These are phyloP conservation scores for Arthrobotrys sinensis DNA, from an alignment of 2,329 filamentous ascomycete species.

Conservation along the genomic window DNA sequence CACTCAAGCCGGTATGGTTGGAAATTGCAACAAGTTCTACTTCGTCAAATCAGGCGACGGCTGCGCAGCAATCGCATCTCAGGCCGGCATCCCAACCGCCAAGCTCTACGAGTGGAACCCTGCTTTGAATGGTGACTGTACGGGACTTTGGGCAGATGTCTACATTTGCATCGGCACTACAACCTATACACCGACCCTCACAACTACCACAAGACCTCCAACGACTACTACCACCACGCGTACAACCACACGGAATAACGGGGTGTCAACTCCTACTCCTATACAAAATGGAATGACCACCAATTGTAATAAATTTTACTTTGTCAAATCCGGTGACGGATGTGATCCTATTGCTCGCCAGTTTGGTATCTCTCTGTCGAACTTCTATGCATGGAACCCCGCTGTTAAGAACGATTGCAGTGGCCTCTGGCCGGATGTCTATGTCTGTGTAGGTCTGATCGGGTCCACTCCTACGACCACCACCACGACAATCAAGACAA, in stretches of 20 bases:
- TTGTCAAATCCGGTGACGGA: slow-evolving; percentile 1
- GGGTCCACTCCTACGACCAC: slow-evolving; percentile 7
- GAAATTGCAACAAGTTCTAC: slow-evolving; percentile 63
- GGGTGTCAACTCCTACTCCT: slow-evolving; percentile 6
- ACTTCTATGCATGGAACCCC: slow-evolving; percentile 32
- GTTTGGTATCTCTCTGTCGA: background rate
- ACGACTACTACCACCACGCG: background rate
- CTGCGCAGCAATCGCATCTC: slow-evolving; percentile 64
- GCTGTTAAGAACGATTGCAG: slow-evolving; percentile 26
- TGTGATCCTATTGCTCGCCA: slow-evolving; percentile 13
- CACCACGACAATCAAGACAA: slow-evolving; percentile 4
- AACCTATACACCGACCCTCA: slow-evolving; percentile 23
- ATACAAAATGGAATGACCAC: slow-evolving; percentile 28
- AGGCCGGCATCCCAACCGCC: slow-evolving; percentile 62
- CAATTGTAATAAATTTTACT: slow-evolving; percentile 34
- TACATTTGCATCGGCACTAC: slow-evolving; percentile 41
- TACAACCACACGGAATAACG: slow-evolving; percentile 14
- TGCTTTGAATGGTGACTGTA: slow-evolving; percentile 18
- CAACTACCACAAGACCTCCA: slow-evolving; percentile 1
- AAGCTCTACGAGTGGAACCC: slow-evolving; percentile 64
- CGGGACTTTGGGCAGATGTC: slow-evolving; percentile 28
- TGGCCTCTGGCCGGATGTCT: slow-evolving; percentile 29
- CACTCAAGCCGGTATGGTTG: slow-evolving; percentile 36
- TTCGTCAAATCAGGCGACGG: slow-evolving; percentile 61
- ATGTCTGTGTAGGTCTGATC: slow-evolving; percentile 37